Conservation (phyloP, 2,329 filamentous ascomycete genomes). For the Penicillium sp. region DNA sequence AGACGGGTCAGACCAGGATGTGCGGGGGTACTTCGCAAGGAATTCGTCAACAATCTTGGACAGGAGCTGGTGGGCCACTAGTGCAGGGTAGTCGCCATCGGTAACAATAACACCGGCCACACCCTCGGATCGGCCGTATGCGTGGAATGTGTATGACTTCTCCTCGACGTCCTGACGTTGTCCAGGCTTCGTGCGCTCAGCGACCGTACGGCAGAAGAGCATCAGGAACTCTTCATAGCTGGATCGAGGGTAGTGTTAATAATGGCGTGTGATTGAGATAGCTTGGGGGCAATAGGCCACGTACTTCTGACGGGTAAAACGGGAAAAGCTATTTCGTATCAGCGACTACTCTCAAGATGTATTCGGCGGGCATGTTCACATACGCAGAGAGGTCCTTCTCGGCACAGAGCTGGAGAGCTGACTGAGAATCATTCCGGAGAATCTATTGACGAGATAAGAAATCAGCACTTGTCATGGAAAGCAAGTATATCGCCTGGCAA, state of each 20-base stretch:
- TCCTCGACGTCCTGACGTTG: constrained; percentile 79
- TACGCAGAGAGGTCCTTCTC: constrained; percentile 71
- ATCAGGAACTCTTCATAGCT: constrained; percentile 72
- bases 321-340: constrained; percentile 57
- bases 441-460: constrained; percentile 55
- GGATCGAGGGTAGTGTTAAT: background rate
- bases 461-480: background rate
- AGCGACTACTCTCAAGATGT: constrained; percentile 4
- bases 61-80: constrained; percentile 83
- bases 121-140: constrained; percentile 70
- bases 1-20: constrained; percentile 61
- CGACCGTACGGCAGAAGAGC: constrained; percentile 82
- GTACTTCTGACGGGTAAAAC: constrained; percentile 74
- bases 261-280: background rate
- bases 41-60: constrained; percentile 89
- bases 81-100: constrained; percentile 71
- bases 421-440: constrained; percentile 75
- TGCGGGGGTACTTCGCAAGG: constrained; percentile 70
- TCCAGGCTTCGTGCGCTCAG: constrained; percentile 78
- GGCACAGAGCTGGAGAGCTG: constrained; percentile 72
- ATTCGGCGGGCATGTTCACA: constrained; percentile 3
- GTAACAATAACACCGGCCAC: constrained; percentile 76
- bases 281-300: constrained; percentile 13
- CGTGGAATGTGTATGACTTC: constrained; percentile 62
- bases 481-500: background rate